These are phyloP conservation scores for Zygosaccharomyces kombuchaensis DNA, from an alignment of 805 yeast species.

Conservation along the genomic window DNA sequence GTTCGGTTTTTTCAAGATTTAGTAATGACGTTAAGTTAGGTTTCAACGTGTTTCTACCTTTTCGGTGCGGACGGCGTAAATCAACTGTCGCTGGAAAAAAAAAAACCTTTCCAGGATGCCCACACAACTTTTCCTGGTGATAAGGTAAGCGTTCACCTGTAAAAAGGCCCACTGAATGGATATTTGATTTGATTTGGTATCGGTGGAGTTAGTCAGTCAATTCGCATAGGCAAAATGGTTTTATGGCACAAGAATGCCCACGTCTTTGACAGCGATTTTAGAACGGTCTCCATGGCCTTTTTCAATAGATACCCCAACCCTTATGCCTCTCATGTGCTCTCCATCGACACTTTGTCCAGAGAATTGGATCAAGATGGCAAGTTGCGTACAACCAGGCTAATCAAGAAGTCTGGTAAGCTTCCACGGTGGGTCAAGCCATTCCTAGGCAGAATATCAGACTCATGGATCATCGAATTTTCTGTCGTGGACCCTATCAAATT, in stretches of 20 bases:
- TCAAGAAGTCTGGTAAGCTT: constrained; percentile 72
- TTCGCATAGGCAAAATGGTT: constrained; percentile 45
- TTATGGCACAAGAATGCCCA: constrained; percentile 54
- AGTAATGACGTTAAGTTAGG: not conserved
- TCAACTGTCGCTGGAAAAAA: not conserved
- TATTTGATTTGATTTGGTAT: not conserved
- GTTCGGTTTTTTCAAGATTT: not conserved
- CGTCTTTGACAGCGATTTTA: constrained; percentile 59
- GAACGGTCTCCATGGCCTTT: constrained; percentile 70
- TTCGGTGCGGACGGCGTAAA: not conserved
- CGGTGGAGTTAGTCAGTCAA: not conserved
- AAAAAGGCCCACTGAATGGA: not conserved
- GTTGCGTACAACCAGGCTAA: constrained; percentile 65
- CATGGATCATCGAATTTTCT: constrained; percentile 80
- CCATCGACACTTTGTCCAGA: constrained; percentile 70
- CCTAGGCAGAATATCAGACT: constrained; percentile 60
- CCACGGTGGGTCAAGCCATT: constrained; percentile 78
- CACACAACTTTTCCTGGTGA: too few relatives aligned
- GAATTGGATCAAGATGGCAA: constrained; percentile 58
- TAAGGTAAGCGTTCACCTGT: too few relatives aligned
- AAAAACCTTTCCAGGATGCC: not conserved
- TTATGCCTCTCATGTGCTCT: constrained; percentile 75
- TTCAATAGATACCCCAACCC: constrained; percentile 74
- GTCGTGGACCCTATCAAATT: constrained; percentile 58
- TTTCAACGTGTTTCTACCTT: not conserved